A percentile compares a stretch with the other conserved stretches of the same genome.
phyloP scores from a whole-genome alignment of 768 basidiomycete genomes.

The Podaxis carcinomalis region DNA sequence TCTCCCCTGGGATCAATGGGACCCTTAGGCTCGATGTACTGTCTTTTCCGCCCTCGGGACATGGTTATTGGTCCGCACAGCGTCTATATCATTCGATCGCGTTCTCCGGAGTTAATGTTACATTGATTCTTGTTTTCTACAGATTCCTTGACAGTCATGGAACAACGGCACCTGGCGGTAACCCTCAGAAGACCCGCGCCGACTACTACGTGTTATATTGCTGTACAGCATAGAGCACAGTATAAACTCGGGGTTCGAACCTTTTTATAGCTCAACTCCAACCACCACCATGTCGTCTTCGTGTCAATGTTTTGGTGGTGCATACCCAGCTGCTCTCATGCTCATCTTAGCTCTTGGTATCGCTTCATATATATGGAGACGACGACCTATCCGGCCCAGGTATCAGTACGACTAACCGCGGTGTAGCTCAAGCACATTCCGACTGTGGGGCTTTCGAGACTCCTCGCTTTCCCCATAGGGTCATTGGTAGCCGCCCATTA shows the following conservation, averaged over 20 bases:
- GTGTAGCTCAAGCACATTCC: slow-evolving; percentile 1
- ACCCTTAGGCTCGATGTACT: background rate
- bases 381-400: background rate
- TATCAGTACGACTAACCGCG: background rate
- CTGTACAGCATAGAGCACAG: background rate
- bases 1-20: background rate
- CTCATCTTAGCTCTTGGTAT: background rate
- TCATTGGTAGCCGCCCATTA: background rate
- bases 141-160: background rate
- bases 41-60: background rate
- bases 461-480: background rate
- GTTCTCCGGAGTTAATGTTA: background rate
- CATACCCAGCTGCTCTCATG: background rate
- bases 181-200: background rate
- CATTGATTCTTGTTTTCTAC: background rate
- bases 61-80: background rate
- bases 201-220: background rate
- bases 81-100: background rate
- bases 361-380: background rate
- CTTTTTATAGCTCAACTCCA: background rate
- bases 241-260: background rate
- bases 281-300: background rate
- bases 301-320: background rate
- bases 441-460: background rate
- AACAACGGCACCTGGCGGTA: background rate